phyloP scores from a whole-genome alignment of 2,329 filamentous ascomycete genomes.

The Talaromyces sp. region DNA sequence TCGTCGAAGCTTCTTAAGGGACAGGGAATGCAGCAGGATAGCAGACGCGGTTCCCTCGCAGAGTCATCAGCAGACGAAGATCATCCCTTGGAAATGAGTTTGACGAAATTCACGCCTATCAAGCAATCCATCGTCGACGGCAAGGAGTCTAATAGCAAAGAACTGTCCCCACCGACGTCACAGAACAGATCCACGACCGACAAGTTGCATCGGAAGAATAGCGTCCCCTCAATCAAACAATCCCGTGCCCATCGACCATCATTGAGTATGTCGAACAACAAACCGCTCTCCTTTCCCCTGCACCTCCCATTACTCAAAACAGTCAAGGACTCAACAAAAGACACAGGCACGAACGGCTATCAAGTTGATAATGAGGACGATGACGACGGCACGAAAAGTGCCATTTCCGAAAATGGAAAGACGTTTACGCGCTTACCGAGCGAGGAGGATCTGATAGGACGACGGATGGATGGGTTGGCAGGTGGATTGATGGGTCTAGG shows the following conservation, averaged over 20 bases:
- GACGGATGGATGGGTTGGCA: slow-evolving; percentile 20
- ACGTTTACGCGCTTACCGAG: slow-evolving; percentile 48
- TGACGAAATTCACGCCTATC: slow-evolving; percentile 41
- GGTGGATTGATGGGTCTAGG: slow-evolving; percentile 21
- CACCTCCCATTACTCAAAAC: neutral
- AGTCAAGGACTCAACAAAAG: neutral
- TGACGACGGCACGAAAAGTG: slow-evolving; percentile 2
- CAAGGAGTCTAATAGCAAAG: neutral
- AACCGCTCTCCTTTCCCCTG: neutral
- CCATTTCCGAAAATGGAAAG: slow-evolving; percentile 7
- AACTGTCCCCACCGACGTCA: neutral
- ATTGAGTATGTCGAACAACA: neutral
- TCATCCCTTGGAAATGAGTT: slow-evolving; percentile 71
- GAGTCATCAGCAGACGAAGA: slow-evolving; percentile 77
- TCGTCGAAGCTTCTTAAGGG: neutral
- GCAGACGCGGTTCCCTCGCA: slow-evolving; percentile 46
- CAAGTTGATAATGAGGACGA: neutral
- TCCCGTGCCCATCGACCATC: neutral
- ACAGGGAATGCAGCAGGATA: slow-evolving; percentile 29
- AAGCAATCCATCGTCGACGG: neutral
- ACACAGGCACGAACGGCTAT: neutral
- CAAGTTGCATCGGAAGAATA: neutral
- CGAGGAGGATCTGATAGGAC: slow-evolving; percentile 53
- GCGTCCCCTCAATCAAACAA: neutral
- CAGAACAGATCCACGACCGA: neutral